Base-by-base conservation (phyloP, 345 rosid species). In the Brassica carinata region DNA sequence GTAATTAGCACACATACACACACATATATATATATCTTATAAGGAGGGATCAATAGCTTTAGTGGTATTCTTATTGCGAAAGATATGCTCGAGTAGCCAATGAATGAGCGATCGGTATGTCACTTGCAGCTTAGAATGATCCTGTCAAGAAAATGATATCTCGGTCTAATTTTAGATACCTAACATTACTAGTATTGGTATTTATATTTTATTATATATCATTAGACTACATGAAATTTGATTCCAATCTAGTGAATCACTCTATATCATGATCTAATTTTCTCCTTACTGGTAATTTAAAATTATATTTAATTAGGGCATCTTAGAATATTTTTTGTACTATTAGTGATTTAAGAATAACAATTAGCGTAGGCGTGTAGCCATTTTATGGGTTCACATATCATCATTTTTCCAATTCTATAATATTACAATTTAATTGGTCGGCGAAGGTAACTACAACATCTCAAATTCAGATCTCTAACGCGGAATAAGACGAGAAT, bases 231-330 rank as follows among this genome's bases (percentile, higher is more conserved):
- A 73, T 9, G 58, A 40, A 79, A 67, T 68, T 61, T 74, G 74
- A 59, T 79, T 73, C 74, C 9, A 73, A 74, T 73, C 55, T 58
- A 59, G 36, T 53, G 71, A 77, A 64, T 63, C 65, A 63, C n/a
- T n/a, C 34, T 26, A 53, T 57, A 53, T 13, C 69, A 70, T 3
- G 66, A 64, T 57, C 27, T 72, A 26, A 1, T 26, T 36, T 53
- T 8, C 18, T 70, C 27, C 48, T 33, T 62, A 31, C 7, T 31
- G 30, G 70, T 43, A 30, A 40, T 26, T 76, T 38, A 11, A 36
- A 38, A 57, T 53, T 33, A 33, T 30, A 65, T 31, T 43, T 40
- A 53, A 15, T 17, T 0, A n/a, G 3, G 45, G 5, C 18, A 45
- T 58, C 26, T 36, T 14, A 11, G 33, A 14, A 63, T 14, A 30